phyloP scores from a whole-genome alignment of 2,329 filamentous ascomycete genomes.

The Fusarium marasasianum region DNA sequence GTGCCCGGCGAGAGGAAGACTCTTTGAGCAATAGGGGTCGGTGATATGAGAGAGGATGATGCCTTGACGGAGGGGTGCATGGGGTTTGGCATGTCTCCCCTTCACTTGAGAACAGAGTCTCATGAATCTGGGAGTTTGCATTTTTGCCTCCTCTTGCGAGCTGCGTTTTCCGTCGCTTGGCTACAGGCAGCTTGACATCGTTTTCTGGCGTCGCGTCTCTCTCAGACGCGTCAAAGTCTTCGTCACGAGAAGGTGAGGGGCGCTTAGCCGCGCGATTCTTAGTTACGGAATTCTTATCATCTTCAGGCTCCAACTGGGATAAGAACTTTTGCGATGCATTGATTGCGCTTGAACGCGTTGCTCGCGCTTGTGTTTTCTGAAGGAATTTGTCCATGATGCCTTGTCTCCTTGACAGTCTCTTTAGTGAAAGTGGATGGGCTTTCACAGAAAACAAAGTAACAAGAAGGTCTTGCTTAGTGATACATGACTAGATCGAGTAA shows the following conservation, averaged over 20 bases:
- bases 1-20: constrained; percentile 44
- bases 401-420: neutral
- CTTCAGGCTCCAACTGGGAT: constrained; percentile 27
- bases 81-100: neutral
- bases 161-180: constrained; percentile 38
- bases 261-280: constrained; percentile 23
- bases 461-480: neutral
- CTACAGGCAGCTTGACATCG: constrained; percentile 28
- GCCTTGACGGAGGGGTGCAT: constrained; percentile 35
- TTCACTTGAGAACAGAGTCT: constrained; percentile 23
- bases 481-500: neutral
- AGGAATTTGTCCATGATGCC: constrained; percentile 10
- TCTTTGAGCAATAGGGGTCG: constrained; percentile 58
- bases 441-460: neutral
- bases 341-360: constrained; percentile 33
- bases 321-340: constrained; percentile 34
- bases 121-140: constrained; percentile 20
- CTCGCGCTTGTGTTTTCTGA: constrained; percentile 16
- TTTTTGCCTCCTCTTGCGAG: constrained; percentile 18
- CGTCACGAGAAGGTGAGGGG: constrained; percentile 7
- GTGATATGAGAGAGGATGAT: constrained; percentile 59
- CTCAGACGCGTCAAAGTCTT: constrained; percentile 37
- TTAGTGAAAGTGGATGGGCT: neutral
- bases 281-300: neutral
- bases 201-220: constrained; percentile 32